phyloP scores from a whole-genome alignment of 208 protist species.

The Wallacemonas sp. region DNA sequence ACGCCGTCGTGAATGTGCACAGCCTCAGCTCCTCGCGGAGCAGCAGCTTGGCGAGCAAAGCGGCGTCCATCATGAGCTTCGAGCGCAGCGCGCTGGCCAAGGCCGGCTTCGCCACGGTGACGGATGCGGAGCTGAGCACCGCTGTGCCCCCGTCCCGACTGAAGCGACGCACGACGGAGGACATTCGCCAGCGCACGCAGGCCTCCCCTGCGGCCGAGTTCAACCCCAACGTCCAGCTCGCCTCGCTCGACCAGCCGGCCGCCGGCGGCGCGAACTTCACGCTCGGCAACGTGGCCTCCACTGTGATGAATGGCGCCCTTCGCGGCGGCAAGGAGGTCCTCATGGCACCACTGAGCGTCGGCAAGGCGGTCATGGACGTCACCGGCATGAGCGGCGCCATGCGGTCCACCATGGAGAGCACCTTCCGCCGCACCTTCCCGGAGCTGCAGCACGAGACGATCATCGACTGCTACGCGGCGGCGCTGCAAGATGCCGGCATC shows the following conservation, averaged over 20 bases:
- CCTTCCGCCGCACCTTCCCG: conserved; percentile 67
- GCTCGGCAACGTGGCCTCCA: conserved; percentile 49
- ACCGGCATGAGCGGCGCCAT: conserved; percentile 68
- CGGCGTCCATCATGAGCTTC: conserved; percentile 63
- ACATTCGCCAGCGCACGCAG: conserved; percentile 16
- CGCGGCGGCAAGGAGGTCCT: conserved; percentile 71
- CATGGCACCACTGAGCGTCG: conserved; percentile 68
- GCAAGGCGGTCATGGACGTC: conserved; percentile 68
- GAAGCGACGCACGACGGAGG: conserved; percentile 15
- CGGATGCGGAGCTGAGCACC: conserved; percentile 42
- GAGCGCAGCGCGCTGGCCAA: conserved; percentile 44
- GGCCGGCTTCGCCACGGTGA: conserved; percentile 52
- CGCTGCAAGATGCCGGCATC: conserved; percentile 39
- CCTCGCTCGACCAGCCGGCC: conserved; percentile 53
- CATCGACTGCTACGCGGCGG: conserved; percentile 63
- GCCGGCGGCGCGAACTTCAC: conserved; percentile 23
- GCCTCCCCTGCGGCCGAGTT: conserved; percentile 25
- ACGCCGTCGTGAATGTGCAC: conserved; percentile 58
- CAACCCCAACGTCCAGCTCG: conserved; percentile 70
- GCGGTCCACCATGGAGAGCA: conserved; percentile 56
- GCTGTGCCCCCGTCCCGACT: conserved; percentile 15
- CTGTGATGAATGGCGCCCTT: conserved; percentile 39
- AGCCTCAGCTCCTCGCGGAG: conserved; percentile 18
- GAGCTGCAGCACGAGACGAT: conserved; percentile 54
- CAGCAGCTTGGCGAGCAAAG: conserved; percentile 25